Conservation (phyloP, 1,284 basidiomycete genomes). For the Cutaneotrichosporon curvatum region DNA sequence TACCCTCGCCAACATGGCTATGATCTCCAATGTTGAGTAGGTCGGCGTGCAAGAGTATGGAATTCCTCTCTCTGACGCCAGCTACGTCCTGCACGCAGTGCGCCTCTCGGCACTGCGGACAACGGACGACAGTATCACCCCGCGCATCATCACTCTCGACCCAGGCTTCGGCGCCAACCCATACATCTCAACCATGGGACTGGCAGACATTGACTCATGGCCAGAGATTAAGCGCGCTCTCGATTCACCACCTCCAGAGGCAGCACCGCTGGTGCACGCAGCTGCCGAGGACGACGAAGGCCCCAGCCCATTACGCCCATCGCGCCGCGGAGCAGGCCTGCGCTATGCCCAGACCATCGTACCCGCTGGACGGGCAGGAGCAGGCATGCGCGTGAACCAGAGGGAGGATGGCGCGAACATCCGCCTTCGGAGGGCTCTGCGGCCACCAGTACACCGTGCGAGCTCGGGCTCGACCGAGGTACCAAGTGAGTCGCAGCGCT, state of each 20-base stretch:
- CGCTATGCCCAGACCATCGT: slow-evolving; percentile 82
- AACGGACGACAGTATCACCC: slow-evolving; percentile 73
- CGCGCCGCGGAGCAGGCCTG: slow-evolving; percentile 51
- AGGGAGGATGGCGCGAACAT: background rate
- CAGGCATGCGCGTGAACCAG: slow-evolving; percentile 58
- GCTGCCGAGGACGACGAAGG: slow-evolving; percentile 5
- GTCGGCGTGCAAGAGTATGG: no score
- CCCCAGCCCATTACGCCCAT: slow-evolving; percentile 9
- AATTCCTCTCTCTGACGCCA: slow-evolving; percentile 42
- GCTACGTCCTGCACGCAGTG: slow-evolving; percentile 76
- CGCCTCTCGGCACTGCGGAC: slow-evolving; percentile 79
- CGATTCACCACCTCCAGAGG: slow-evolving; percentile 52
- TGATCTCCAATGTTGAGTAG: slow-evolving; percentile 42
- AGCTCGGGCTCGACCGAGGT: background rate
- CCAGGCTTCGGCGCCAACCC: slow-evolving; percentile 60
- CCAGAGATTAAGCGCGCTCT: slow-evolving; percentile 62
- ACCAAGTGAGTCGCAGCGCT: background rate
- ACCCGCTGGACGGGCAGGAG: slow-evolving; percentile 54
- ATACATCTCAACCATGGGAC: slow-evolving; percentile 67
- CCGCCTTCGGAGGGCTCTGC: background rate
- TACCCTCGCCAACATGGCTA: slow-evolving; percentile 41
- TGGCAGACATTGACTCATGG: slow-evolving; percentile 71
- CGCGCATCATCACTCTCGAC: slow-evolving; percentile 67
- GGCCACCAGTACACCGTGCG: slow-evolving; percentile 3
- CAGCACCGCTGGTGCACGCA: slow-evolving; percentile 30